These are phyloP conservation scores for Teratosphaeria nubilosa DNA, from an alignment of 2,329 filamentous ascomycete species.

Conservation along the genomic window DNA sequence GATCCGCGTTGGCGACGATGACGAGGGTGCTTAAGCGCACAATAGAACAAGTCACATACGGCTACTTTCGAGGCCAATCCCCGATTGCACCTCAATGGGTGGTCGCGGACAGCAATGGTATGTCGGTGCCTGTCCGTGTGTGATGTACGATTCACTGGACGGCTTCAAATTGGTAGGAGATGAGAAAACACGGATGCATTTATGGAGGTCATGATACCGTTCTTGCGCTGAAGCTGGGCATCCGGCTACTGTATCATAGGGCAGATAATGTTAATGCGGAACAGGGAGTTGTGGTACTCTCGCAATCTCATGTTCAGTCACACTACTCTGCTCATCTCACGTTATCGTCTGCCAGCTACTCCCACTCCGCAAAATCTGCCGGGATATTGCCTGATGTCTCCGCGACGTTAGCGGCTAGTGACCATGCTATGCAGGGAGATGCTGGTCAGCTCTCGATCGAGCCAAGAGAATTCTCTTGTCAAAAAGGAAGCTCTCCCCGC, in stretches of 20 bases:
- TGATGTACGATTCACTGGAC: neutral
- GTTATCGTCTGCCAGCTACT: neutral
- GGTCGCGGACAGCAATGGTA: neutral
- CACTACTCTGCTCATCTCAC: neutral
- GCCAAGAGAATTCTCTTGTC: neutral
- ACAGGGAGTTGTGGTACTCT: neutral
- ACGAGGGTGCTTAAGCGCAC: slow-evolving; percentile 29
- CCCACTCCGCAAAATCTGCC: neutral
- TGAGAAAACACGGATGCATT: neutral
- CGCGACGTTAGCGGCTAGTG: neutral
- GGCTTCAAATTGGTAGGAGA: neutral
- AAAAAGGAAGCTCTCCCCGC: neutral
- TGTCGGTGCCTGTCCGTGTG: neutral
- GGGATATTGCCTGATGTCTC: neutral
- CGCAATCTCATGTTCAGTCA: neutral
- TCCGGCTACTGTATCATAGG: slow-evolving; percentile 3
- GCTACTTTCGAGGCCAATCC: neutral
- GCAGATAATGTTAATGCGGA: slow-evolving; percentile 2
- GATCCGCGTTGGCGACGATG: slow-evolving; percentile 41
- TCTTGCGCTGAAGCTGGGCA: neutral
- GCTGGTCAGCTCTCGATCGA: neutral
- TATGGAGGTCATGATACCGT: neutral
- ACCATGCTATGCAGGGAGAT: neutral
- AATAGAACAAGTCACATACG: neutral
- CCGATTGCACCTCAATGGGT: neutral